Percentiles rank a stretch among this genome's conserved stretches.
phyloP scores from a whole-genome alignment of 257 asterid genomes.

The Solanum paucissectum region DNA sequence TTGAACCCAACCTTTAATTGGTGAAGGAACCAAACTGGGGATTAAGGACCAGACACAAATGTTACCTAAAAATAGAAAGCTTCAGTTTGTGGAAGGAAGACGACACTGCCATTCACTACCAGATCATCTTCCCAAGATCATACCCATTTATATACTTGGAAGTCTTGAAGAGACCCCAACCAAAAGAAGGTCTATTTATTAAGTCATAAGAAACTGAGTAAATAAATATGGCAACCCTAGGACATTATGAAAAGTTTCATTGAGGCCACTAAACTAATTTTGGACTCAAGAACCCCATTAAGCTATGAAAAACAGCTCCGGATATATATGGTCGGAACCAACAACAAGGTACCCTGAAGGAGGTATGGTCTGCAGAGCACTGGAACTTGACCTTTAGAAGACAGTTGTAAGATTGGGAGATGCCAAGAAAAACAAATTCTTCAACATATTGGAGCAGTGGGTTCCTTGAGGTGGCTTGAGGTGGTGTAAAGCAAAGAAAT shows the following conservation, averaged over 20 bases:
- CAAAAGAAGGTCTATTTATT: neutral
- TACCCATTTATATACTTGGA: neutral
- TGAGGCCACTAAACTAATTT: neutral
- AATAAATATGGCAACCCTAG: neutral
- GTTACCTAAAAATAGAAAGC: neutral
- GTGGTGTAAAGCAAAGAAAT: neutral
- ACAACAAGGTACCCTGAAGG: neutral
- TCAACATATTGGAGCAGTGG: neutral
- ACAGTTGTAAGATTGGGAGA: neutral
- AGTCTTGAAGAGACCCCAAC: neutral
- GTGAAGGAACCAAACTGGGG: neutral
- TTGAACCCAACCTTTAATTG: neutral
- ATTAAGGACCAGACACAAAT: neutral
- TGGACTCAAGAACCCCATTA: neutral
- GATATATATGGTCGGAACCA: neutral
- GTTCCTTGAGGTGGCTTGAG: neutral
- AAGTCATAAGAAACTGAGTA: neutral
- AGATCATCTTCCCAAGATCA: neutral
- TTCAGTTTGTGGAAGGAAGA: neutral
- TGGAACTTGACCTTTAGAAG: neutral
- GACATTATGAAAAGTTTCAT: neutral
- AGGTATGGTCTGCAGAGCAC: neutral
- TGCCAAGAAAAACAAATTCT: neutral
- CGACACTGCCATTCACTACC: neutral
- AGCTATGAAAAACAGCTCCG: neutral